phyloP scores from a whole-genome alignment of 2,329 filamentous ascomycete genomes.

The Xylaria sp. region DNA sequence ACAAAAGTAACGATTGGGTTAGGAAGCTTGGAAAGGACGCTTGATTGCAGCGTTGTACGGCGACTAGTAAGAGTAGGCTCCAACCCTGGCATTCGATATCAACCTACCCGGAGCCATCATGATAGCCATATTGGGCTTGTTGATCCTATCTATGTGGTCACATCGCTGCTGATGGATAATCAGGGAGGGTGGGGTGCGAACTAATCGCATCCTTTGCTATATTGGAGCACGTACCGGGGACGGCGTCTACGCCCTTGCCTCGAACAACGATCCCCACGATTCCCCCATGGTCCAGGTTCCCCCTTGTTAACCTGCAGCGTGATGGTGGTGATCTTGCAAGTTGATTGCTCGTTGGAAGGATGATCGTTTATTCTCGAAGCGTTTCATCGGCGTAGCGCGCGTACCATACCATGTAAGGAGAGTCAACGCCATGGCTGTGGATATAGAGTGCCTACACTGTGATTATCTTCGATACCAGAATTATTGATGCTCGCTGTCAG shows the following conservation, averaged over 20 bases:
- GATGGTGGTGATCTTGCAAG: background rate
- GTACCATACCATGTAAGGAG: background rate
- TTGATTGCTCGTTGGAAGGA: background rate
- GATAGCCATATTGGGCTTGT: background rate
- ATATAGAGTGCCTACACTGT: background rate
- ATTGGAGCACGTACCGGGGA: background rate
- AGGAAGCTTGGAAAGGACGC: constrained; percentile 2
- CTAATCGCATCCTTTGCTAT: background rate
- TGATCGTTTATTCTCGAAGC: background rate
- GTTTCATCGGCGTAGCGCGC: background rate
- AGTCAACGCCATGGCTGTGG: no score
- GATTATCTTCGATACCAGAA: background rate
- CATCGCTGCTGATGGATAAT: background rate
- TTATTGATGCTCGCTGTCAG: no score
- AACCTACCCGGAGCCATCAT: background rate
- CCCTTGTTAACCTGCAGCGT: background rate
- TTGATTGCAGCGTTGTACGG: constrained; percentile 4
- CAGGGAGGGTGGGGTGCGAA: background rate
- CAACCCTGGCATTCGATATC: background rate
- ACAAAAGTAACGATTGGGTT: background rate
- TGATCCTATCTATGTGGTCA: background rate
- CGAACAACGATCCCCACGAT: no score
- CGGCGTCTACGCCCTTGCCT: background rate
- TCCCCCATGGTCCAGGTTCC: background rate
- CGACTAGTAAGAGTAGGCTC: background rate